These are phyloP conservation scores for Mortierella claussenii DNA, from an alignment of 192 early-diverging fungal genomes.

Conservation along the genomic window DNA sequence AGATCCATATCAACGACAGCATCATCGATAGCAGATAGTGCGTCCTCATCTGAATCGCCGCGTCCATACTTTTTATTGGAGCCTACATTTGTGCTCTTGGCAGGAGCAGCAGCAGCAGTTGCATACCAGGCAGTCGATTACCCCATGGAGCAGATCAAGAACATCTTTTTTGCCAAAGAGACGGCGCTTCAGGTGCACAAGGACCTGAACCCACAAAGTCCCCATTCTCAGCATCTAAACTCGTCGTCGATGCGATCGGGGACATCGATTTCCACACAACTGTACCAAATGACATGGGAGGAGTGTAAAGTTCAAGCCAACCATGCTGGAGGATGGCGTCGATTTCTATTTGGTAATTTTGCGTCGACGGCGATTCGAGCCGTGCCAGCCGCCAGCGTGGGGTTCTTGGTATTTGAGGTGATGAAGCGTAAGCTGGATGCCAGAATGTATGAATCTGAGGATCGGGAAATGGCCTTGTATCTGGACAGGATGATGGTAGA, in stretches of 20 bases:
- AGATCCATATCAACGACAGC: background rate
- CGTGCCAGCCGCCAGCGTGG: constrained; percentile 68
- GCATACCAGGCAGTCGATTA: constrained; percentile 81
- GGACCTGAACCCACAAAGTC: constrained; percentile 5
- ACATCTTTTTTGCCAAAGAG: constrained; percentile 73
- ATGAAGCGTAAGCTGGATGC: constrained; percentile 67
- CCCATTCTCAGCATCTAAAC: constrained; percentile 54
- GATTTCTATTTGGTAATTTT: constrained; percentile 65
- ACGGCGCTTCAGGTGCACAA: constrained; percentile 61
- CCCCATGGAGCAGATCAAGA: constrained; percentile 73
- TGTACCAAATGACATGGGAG: constrained; percentile 64
- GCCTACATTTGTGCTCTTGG: constrained; percentile 66
- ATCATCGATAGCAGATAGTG: constrained; percentile 15
- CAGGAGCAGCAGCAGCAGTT: constrained; percentile 68
- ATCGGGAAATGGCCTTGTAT: constrained; percentile 45
- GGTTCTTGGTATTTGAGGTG: constrained; percentile 72
- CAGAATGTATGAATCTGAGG: constrained; percentile 47
- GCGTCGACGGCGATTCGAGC: constrained; percentile 58
- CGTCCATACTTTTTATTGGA: constrained; percentile 57
- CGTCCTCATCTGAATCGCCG: constrained; percentile 29
- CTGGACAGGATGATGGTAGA: constrained; percentile 45
- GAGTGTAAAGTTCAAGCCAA: constrained; percentile 60
- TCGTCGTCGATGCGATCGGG: constrained; percentile 47
- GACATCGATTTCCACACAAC: constrained; percentile 24
- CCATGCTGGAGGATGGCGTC: constrained; percentile 54